Percentiles rank a stretch among this genome's conserved stretches.
These are phyloP conservation scores for Cystobasidium ongulense DNA, from an alignment of 768 basidiomycete species.

Conservation along the genomic window DNA sequence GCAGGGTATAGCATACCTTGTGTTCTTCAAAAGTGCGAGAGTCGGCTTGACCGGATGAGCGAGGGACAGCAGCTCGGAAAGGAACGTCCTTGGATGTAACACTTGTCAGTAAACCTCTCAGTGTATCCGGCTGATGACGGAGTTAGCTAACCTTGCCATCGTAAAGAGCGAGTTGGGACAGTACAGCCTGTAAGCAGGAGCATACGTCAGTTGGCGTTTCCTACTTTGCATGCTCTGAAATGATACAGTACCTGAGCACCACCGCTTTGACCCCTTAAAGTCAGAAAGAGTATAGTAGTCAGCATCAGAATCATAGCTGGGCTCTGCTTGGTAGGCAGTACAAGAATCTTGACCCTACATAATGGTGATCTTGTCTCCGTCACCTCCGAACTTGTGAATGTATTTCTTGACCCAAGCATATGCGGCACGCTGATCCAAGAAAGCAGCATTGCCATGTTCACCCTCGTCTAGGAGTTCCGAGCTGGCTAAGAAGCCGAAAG, in stretches of 20 bases:
- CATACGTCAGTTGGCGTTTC: too few species aligned
- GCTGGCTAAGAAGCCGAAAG: conserved; percentile 20
- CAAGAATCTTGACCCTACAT: neutral
- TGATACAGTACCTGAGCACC: neutral
- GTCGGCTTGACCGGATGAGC: conserved; percentile 9
- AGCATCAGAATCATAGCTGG: neutral
- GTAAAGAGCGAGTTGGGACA: conserved; percentile 1
- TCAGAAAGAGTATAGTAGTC: neutral
- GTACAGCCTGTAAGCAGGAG: neutral
- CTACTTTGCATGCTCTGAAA: too few species aligned
- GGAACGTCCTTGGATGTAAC: too few species aligned
- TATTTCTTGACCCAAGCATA: conserved; percentile 18
- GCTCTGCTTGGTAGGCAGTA: too few species aligned
- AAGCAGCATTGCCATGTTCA: conserved; percentile 19
- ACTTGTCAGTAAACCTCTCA: too few species aligned
- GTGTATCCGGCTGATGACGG: too few species aligned
- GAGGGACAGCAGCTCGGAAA: conserved; percentile 1
- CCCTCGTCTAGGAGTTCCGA: conserved; percentile 12
- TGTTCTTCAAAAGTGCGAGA: conserved; percentile 9
- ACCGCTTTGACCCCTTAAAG: conserved; percentile 7
- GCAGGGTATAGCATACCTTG: neutral
- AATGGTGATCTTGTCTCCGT: conserved; percentile 13
- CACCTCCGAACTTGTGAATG: conserved; percentile 20
- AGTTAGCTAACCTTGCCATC: conserved; percentile 2
- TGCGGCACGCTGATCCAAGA: conserved; percentile 13